Percentiles rank a stretch among this genome's conserved stretches.
phyloP scores from a whole-genome alignment of 2,329 filamentous ascomycete species.

The Lecanicillium sp. region DNA sequence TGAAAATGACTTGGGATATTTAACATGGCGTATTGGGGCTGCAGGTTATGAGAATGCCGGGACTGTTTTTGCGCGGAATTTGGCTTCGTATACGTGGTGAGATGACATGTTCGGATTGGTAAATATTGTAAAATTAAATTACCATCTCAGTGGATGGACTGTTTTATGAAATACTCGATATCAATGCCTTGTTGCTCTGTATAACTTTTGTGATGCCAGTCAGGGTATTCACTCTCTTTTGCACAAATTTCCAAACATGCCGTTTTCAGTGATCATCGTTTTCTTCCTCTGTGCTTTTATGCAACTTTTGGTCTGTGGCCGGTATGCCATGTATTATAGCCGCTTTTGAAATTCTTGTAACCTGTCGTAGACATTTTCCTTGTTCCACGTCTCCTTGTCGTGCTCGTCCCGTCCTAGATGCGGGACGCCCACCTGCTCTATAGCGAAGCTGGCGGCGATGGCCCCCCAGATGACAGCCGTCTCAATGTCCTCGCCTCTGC shows the following conservation, averaged over 20 bases:
- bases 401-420: constrained; percentile 33
- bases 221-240: too few species aligned
- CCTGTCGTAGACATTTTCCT: constrained; percentile 42
- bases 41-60: too few species aligned
- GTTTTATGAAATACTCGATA: too few species aligned
- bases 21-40: constrained; percentile 4
- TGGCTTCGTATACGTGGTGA: background rate
- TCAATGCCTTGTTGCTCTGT: too few species aligned
- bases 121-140: constrained; percentile 6
- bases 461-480: constrained; percentile 72
- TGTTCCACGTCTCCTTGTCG: constrained; percentile 55
- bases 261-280: too few species aligned
- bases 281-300: too few species aligned
- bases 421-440: constrained; percentile 89
- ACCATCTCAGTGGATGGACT: constrained; percentile 7
- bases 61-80: too few species aligned
- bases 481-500: constrained; percentile 50
- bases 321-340: constrained; percentile 17
- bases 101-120: background rate
- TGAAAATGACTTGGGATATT: background rate
- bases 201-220: too few species aligned
- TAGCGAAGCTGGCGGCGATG: constrained; percentile 82
- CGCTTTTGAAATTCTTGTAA: constrained; percentile 41
- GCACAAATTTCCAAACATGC: too few species aligned
- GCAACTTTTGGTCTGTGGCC: too few species aligned